A percentile compares a stretch with the other conserved stretches of the same genome.
Conservation (phyloP, 169 alveolate genomes). For the Plasmodium inui region DNA sequence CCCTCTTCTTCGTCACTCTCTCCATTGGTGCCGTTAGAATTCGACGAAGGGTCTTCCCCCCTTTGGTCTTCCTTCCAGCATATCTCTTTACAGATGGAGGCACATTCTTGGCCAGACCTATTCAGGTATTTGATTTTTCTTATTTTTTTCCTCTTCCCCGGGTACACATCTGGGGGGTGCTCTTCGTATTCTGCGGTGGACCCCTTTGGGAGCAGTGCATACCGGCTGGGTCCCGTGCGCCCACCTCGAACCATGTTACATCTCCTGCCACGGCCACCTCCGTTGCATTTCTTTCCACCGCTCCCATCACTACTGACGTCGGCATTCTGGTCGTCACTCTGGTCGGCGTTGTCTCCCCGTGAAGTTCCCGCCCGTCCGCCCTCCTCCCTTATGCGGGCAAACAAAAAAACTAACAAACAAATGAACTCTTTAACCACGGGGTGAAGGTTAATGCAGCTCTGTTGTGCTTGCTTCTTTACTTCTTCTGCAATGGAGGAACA, state of each 20-base stretch:
- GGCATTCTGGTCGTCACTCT: not conserved
- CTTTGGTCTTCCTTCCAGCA: not conserved
- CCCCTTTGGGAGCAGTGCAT: not conserved
- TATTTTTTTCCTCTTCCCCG: not conserved
- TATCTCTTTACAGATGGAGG: not conserved
- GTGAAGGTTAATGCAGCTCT: constrained; percentile 2
- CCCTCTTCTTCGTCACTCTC: not conserved
- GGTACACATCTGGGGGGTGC: not conserved
- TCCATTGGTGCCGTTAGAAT: not conserved
- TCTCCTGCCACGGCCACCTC: not conserved
- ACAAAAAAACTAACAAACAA: constrained; percentile 20
- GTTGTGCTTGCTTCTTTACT: constrained; percentile 3
- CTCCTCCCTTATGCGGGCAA: constrained; percentile 18
- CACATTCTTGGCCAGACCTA: not conserved
- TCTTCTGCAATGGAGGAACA: constrained; percentile 22
- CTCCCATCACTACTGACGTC: not conserved
- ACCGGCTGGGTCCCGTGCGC: not conserved
- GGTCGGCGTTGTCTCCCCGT: not conserved
- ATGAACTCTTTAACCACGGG: constrained; percentile 56
- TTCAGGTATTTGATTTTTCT: not conserved
- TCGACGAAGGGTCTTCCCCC: not conserved
- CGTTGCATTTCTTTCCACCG: not conserved
- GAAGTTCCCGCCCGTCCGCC: not conserved
- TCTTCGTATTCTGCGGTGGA: not conserved
- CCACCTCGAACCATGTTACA: not conserved